A percentile compares a stretch with the other conserved stretches of the same genome.
Evolutionary conservation across 345 rosid species (phyloP).

Genomic region (Camelina neglecta): DNA sequence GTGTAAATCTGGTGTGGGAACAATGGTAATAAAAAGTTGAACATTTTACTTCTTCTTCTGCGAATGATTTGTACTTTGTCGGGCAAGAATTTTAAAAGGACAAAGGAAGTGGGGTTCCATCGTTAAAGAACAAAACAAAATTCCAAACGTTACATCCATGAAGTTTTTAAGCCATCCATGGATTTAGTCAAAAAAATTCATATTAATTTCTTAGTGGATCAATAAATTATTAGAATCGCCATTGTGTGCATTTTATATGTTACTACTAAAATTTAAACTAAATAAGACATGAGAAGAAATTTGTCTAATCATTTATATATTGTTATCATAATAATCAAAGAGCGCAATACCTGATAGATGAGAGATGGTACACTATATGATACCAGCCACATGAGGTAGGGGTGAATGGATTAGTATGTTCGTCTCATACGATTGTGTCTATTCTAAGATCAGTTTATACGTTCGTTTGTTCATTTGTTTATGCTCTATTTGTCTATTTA

Average conservation of each 20-base stretch:
- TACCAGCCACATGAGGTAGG: no score
- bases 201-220: neutral
- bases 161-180: slow-evolving; percentile 16
- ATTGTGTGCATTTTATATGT: no score
- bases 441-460: no score
- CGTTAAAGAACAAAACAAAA: neutral
- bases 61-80: slow-evolving; percentile 30
- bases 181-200: slow-evolving; percentile 1
- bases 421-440: no score
- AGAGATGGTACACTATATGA: neutral
- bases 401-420: no score
- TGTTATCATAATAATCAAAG: neutral
- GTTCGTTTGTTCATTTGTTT: no score
- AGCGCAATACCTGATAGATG: neutral
- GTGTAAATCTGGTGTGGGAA: slow-evolving; percentile 24
- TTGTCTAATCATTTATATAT: neutral
- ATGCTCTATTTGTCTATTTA: no score
- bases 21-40: neutral
- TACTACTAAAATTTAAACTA: neutral
- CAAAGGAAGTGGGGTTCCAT: slow-evolving; percentile 20
- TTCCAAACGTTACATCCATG: slow-evolving; percentile 36
- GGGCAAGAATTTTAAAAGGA: neutral
- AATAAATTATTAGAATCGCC: neutral
- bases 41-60: neutral
- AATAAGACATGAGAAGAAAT: neutral